These are phyloP conservation scores for Mycena amicta DNA, from an alignment of 768 basidiomycete genomes.

Conservation along the genomic window DNA sequence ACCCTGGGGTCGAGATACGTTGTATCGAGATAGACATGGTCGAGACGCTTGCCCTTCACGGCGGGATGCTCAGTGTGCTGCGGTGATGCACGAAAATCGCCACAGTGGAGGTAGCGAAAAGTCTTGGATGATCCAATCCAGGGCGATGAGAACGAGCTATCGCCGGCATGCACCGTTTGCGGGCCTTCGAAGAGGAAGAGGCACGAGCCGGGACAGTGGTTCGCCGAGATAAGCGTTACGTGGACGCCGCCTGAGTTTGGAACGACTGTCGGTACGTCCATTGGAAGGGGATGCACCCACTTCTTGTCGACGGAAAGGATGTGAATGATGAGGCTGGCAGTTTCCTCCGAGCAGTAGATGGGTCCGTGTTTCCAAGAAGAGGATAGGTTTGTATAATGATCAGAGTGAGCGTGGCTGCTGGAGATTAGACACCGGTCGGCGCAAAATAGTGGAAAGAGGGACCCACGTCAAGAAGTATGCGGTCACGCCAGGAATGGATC, in stretches of 20 bases:
- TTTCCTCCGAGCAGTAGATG: slow-evolving; percentile 94
- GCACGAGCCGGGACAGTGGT: slow-evolving; percentile 96
- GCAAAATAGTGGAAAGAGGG: neutral
- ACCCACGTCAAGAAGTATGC: slow-evolving; percentile 89
- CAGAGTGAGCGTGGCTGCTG: slow-evolving; percentile 90
- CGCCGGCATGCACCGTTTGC: slow-evolving; percentile 88
- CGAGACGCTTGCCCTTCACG: slow-evolving; percentile 78
- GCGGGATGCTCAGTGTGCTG: slow-evolving; percentile 84
- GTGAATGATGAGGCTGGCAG: slow-evolving; percentile 88
- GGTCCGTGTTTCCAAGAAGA: slow-evolving; percentile 88
- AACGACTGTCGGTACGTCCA: slow-evolving; percentile 73
- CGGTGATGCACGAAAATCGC: slow-evolving; percentile 91
- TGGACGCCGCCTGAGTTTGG: slow-evolving; percentile 83
- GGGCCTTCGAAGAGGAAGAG: slow-evolving; percentile 92
- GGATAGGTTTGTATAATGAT: slow-evolving; percentile 93
- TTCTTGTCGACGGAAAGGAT: slow-evolving; percentile 87
- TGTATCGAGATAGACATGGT: slow-evolving; percentile 92
- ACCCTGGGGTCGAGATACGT: slow-evolving; percentile 92
- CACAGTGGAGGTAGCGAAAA: slow-evolving; percentile 94
- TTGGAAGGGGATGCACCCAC: slow-evolving; percentile 88
- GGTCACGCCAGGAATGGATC: slow-evolving; percentile 83
- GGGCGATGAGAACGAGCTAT: slow-evolving; percentile 71
- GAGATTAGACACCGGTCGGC: slow-evolving; percentile 19
- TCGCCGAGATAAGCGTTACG: slow-evolving; percentile 96
- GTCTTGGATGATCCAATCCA: slow-evolving; percentile 67